Evolutionary conservation across 2,329 filamentous ascomycete genomes (phyloP).

Genomic region (Calycina marina): DNA sequence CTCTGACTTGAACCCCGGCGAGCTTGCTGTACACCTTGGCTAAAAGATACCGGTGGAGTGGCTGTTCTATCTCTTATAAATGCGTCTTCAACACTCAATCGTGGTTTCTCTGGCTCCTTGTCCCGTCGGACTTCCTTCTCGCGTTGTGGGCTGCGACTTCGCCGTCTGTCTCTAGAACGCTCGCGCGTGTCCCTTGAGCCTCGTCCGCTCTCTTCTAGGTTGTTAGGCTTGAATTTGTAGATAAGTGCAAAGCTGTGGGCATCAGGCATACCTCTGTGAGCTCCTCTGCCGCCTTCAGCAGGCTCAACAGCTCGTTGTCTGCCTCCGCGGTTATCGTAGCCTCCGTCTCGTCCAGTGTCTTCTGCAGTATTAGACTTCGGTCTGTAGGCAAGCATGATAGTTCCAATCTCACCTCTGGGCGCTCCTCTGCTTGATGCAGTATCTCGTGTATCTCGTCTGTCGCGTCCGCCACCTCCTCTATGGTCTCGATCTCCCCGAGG

Average conservation of each 20-base stretch:
- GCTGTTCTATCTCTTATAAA: constrained; percentile 10
- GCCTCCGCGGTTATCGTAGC: constrained; percentile 23
- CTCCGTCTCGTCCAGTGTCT: constrained; percentile 3
- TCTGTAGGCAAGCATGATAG: too few relatives aligned
- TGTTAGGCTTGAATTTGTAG: constrained; percentile 7
- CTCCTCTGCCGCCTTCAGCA: constrained; percentile 6
- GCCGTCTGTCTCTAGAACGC: constrained; percentile 8
- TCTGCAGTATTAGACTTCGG: too few relatives aligned
- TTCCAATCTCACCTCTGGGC: constrained; percentile 3
- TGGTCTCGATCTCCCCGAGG: constrained; percentile 10
- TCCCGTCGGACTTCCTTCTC: constrained; percentile 7
- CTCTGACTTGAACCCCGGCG: not conserved
- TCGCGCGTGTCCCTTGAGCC: constrained; percentile 10
- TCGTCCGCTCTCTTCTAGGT: constrained; percentile 11
- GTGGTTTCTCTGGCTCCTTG: constrained; percentile 1
- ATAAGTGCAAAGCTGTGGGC: constrained; percentile 1
- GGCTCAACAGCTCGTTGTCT: constrained; percentile 20
- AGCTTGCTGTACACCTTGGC: constrained; percentile 13
- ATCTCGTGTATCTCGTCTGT: constrained; percentile 1
- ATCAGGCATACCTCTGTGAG: constrained; percentile 10
- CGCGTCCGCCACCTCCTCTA: not conserved
- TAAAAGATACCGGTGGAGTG: constrained; percentile 21
- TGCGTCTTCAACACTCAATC: not conserved
- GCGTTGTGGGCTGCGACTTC: constrained; percentile 6
- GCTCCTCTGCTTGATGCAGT: constrained; percentile 9